Evolutionary conservation across 495 filamentous ascomycete species (phyloP), one percentile per base, ranked within the genome.

Genomic region (Massariosphaeria phaeospora): DNA sequence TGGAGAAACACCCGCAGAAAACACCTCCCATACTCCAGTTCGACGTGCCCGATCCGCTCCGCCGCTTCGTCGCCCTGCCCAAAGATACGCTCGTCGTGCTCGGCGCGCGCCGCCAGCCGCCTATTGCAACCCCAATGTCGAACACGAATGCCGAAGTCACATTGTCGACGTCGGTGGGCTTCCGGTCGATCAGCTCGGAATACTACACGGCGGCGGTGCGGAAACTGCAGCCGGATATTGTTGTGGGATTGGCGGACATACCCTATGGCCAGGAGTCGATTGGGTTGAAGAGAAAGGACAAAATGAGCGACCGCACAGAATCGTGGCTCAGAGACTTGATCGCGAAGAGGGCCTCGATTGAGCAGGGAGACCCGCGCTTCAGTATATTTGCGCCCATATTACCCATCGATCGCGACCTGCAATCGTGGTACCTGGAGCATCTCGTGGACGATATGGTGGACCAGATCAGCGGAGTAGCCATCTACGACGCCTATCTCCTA

Each of bases 271-370:
- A 74, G 21, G 49, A 39, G 11, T 30, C 60, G 1, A 80, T 88
- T 0, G 84, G 84, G 10, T 69, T 74, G 23, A 93, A 89, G 31
- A 73, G 90, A 29, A 77, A 79, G 17, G 78, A 79, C 8, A 90
- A 86, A 67, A 96, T 96, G 86, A 84, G 80, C 2, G 89, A 94
- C 59, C 73, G 93, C 43, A 94, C 89, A 0, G 83, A 87, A 61
- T 72, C 74, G 10, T 95, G 83, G 81, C 75, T 89, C 17, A 75
- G 76, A 15, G 73, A 82, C 31, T 67, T 91, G 17, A 57, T 68
- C 12, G 60, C 67, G 0, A 71, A 72, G 10, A 66, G 69, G 17
- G 54, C 66, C n/a, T 65, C 65, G 18, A 59, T 67, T 7, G 66
- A 67, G 24, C 63, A 68, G 8, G n/a, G 41, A 29, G 12, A 53